phyloP scores from a whole-genome alignment of 345 rosid species.

The Salix suchowensis region DNA sequence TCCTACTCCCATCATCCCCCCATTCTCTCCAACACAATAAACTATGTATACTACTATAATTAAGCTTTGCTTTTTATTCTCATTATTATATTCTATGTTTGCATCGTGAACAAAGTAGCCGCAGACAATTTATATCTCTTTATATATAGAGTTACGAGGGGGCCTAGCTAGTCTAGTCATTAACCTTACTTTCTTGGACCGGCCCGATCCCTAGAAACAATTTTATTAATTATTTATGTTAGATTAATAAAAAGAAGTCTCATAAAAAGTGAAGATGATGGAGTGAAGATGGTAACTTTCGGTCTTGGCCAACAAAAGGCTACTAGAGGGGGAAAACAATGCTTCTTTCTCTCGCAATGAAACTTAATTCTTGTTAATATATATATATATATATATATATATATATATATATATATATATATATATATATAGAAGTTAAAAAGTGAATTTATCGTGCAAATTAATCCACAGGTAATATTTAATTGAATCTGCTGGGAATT shows the following conservation, averaged over 20 bases:
- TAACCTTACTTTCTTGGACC: neutral
- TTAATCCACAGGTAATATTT: too few relatives aligned
- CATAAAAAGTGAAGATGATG: too few relatives aligned
- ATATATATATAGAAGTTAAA: too few relatives aligned
- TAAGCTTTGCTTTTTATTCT: neutral
- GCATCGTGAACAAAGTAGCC: neutral
- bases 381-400: too few relatives aligned
- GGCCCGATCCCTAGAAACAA: neutral
- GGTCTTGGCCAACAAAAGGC: neutral
- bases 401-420: too few relatives aligned
- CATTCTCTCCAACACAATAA: neutral
- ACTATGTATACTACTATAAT: neutral
- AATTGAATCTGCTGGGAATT: neutral
- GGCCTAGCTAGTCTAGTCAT: neutral
- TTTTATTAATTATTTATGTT: neutral
- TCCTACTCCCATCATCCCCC: slow-evolving; percentile 27
- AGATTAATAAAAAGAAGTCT: neutral
- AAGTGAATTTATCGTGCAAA: neutral
- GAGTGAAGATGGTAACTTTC: neutral
- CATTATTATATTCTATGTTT: neutral
- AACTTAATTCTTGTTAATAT: neutral
- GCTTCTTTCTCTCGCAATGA: neutral
- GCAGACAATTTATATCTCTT: neutral
- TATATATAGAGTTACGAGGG: neutral
- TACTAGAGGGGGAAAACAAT: neutral